Percentiles rank a stretch among this genome's conserved stretches.
Evolutionary conservation across 2,329 filamentous ascomycete genomes (phyloP).

Genomic region (Phialophora tarda): DNA sequence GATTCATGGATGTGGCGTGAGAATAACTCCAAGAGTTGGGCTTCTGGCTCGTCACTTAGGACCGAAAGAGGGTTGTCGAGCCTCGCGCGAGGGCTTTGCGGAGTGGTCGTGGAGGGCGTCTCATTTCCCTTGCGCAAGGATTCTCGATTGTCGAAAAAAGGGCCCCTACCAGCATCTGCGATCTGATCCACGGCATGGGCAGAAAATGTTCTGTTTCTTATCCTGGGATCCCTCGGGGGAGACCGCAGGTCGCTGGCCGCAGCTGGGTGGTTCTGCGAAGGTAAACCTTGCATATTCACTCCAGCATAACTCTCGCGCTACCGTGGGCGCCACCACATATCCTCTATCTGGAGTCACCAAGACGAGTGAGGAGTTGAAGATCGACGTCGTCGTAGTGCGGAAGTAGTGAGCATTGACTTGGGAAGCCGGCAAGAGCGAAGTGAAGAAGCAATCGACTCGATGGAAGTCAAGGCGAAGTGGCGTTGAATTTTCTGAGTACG

Average conservation of each 20-base stretch:
- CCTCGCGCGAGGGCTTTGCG: neutral
- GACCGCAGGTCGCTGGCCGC: neutral
- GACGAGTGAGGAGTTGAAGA: neutral
- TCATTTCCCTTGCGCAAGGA: neutral
- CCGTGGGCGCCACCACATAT: neutral
- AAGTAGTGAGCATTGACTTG: neutral
- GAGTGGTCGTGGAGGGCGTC: neutral
- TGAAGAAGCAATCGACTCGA: neutral
- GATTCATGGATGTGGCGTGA: neutral
- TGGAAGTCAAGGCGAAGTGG: neutral
- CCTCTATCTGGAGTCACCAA: neutral
- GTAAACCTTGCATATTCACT: slow-evolving; percentile 4
- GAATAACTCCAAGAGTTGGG: slow-evolving; percentile 13
- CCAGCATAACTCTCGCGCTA: neutral
- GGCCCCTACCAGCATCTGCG: neutral
- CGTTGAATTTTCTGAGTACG: neutral
- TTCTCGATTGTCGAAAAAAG: neutral
- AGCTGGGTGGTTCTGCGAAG: neutral
- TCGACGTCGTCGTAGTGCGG: neutral
- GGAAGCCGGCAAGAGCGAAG: neutral
- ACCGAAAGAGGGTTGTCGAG: neutral
- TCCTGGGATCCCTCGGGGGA: slow-evolving; percentile 20
- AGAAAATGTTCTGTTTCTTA: slow-evolving; percentile 8
- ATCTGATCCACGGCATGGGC: neutral
- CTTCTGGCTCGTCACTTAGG: neutral